phyloP scores from a whole-genome alignment of 768 basidiomycete genomes.

The Terana coerulea region DNA sequence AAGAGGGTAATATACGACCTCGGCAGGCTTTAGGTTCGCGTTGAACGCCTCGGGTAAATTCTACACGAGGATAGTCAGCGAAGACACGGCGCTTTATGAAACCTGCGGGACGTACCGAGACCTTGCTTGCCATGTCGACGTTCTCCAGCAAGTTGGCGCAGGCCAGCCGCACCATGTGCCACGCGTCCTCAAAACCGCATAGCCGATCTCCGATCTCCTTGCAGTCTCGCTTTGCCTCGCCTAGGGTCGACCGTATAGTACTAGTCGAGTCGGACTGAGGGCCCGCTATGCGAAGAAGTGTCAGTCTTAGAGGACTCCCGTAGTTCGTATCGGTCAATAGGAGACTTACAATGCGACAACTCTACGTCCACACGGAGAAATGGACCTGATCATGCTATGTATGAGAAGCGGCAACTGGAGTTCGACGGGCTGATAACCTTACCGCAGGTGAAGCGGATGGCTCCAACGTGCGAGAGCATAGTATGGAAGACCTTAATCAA shows the following conservation, averaged over 20 bases:
- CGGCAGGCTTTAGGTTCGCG: constrained; percentile 18
- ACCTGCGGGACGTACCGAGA: constrained; percentile 16
- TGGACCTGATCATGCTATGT: neutral
- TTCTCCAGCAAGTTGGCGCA: constrained; percentile 20
- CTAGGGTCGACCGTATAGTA: neutral
- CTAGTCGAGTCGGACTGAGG: neutral
- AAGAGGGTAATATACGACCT: constrained; percentile 20
- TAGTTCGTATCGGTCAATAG: neutral
- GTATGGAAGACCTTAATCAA: constrained; percentile 20
- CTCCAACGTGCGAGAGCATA: constrained; percentile 21
- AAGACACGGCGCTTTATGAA: no score
- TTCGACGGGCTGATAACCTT: no score
- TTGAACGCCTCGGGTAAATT: constrained; percentile 16
- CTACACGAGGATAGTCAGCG: neutral
- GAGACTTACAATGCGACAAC: constrained; percentile 5
- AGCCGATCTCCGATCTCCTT: constrained; percentile 20
- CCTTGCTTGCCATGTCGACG: constrained; percentile 20
- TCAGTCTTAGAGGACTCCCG: neutral
- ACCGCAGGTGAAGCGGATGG: constrained; percentile 22
- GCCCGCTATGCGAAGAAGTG: neutral
- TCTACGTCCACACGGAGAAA: constrained; percentile 19
- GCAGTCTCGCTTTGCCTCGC: constrained; percentile 15
- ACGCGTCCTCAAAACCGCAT: constrained; percentile 25
- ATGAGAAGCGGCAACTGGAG: neutral
- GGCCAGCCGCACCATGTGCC: constrained; percentile 23